Conservation (phyloP, 1,284 basidiomycete species). For the Ustilago loliicola region DNA sequence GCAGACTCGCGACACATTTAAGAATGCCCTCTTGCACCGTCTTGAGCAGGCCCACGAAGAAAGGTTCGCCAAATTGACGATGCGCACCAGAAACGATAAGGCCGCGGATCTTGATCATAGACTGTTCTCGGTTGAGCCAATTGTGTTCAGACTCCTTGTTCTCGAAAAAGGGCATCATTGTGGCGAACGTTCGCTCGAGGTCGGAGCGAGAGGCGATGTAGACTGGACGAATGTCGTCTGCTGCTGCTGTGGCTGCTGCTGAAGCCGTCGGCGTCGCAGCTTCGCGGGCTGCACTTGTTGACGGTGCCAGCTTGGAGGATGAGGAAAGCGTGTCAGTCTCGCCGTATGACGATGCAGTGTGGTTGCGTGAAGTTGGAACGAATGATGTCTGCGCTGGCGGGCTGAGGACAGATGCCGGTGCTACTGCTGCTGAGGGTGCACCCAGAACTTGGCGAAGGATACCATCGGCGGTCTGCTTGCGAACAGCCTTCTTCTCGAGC, state of each 20-base stretch:
- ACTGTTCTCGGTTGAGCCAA: slow-evolving; percentile 86
- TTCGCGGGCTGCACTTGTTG: slow-evolving; percentile 2
- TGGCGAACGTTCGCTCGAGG: slow-evolving; percentile 84
- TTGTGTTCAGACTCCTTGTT: slow-evolving; percentile 98
- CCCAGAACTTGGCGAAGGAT: slow-evolving; percentile 72
- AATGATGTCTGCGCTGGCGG: slow-evolving; percentile 16
- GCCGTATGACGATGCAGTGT: slow-evolving; percentile 3
- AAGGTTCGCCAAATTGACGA: slow-evolving; percentile 77
- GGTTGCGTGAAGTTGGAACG: slow-evolving; percentile 18
- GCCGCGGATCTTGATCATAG: slow-evolving; percentile 84
- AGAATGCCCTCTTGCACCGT: slow-evolving; percentile 83
- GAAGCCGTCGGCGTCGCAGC: slow-evolving; percentile 15
- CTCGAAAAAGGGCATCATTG: slow-evolving; percentile 85
- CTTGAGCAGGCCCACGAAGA: slow-evolving; percentile 82
- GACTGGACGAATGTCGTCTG: slow-evolving; percentile 60
- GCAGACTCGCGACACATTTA: slow-evolving; percentile 88
- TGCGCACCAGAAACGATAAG: slow-evolving; percentile 90
- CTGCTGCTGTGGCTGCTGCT: slow-evolving; percentile 31
- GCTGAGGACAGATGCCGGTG: slow-evolving; percentile 15
- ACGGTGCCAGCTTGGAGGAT: slow-evolving; percentile 1
- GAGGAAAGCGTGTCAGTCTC: slow-evolving; percentile 13
- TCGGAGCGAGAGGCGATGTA: slow-evolving; percentile 88
- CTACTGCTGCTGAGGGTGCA: slow-evolving; percentile 21
- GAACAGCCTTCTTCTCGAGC: slow-evolving; percentile 73
- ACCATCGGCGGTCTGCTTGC: slow-evolving; percentile 80